Evolutionary conservation across 2,329 filamentous ascomycete species (phyloP).

Genomic region (Eutypa lata): DNA sequence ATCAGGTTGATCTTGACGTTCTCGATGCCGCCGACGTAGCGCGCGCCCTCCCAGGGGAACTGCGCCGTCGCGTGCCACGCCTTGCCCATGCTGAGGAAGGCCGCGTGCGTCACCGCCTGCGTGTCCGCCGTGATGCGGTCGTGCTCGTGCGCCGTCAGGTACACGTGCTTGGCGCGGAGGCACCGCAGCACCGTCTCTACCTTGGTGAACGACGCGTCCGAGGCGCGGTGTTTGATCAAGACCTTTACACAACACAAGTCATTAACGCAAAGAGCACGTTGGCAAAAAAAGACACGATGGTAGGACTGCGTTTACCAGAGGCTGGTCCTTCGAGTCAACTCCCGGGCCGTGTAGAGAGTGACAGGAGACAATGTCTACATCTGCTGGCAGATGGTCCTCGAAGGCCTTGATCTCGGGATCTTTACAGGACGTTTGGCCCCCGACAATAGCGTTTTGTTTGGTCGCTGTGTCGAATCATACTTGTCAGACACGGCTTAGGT

Average conservation of each 20-base stretch:
- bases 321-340: conserved; percentile 84
- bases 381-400: conserved; percentile 78
- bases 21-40: conserved; percentile 95
- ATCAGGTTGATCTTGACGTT: conserved; percentile 99
- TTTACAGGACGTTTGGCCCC: conserved; percentile 97
- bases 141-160: conserved; percentile 82
- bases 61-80: conserved; percentile 94
- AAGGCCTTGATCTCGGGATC: conserved; percentile 93
- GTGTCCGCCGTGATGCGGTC: conserved; percentile 98
- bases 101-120: conserved; percentile 95
- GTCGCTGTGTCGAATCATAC: conserved; percentile 61
- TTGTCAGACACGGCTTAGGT: conserved; percentile 1
- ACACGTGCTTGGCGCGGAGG: conserved; percentile 80
- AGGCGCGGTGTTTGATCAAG: conserved; percentile 88
- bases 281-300: neutral
- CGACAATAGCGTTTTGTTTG: conserved; percentile 91
- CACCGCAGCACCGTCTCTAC: conserved; percentile 81
- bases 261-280: conserved; percentile 2
- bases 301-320: conserved; percentile 58
- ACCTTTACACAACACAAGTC: too few relatives aligned
- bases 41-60: conserved; percentile 95
- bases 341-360: conserved; percentile 94
- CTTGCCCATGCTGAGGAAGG: conserved; percentile 95
- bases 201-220: conserved; percentile 69
- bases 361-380: conserved; percentile 92